These are phyloP conservation scores for Trichoderma gamsii DNA, from an alignment of 495 filamentous ascomycete genomes.

Conservation along the genomic window DNA sequence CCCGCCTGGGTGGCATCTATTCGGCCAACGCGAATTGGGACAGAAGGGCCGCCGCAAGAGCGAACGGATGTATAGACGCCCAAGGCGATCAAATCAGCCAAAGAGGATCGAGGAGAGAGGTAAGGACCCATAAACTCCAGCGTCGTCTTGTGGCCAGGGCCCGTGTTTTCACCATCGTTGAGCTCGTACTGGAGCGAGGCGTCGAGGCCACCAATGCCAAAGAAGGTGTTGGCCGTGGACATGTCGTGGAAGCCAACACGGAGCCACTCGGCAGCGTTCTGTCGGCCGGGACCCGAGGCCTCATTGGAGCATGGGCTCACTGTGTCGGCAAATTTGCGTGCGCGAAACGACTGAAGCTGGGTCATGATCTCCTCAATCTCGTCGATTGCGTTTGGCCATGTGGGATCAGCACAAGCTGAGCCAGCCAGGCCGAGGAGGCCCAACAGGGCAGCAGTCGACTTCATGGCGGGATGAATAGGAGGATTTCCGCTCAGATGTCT, in stretches of 20 bases:
- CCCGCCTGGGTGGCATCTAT: conserved; percentile 48
- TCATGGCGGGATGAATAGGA: conserved; percentile 21
- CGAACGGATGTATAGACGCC: conserved; percentile 53
- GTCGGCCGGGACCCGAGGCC: conserved; percentile 47
- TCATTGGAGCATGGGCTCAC: conserved; percentile 55
- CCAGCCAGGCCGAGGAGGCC: conserved; percentile 31
- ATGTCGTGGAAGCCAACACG: conserved; percentile 60
- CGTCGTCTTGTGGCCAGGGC: conserved; percentile 51
- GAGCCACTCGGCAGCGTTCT: conserved; percentile 56
- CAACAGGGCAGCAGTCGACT: conserved; percentile 22
- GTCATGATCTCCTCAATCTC: conserved; percentile 60
- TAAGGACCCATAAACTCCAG: conserved; percentile 50
- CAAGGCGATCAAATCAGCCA: conserved; percentile 55
- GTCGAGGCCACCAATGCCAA: conserved; percentile 51
- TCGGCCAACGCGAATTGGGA: conserved; percentile 50
- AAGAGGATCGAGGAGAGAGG: conserved; percentile 42
- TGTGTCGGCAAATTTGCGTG: conserved; percentile 47
- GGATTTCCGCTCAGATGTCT: not conserved
- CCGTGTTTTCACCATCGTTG: conserved; percentile 50
- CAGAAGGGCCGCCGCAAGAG: conserved; percentile 51
- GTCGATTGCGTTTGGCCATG: conserved; percentile 54
- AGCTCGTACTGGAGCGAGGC: conserved; percentile 56
- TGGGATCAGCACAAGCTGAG: conserved; percentile 39
- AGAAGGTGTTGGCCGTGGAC: conserved; percentile 46
- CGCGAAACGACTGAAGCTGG: conserved; percentile 47